These are phyloP conservation scores for Zygoascus bituminiphila DNA, from an alignment of 805 yeast genomes.

Conservation along the genomic window DNA sequence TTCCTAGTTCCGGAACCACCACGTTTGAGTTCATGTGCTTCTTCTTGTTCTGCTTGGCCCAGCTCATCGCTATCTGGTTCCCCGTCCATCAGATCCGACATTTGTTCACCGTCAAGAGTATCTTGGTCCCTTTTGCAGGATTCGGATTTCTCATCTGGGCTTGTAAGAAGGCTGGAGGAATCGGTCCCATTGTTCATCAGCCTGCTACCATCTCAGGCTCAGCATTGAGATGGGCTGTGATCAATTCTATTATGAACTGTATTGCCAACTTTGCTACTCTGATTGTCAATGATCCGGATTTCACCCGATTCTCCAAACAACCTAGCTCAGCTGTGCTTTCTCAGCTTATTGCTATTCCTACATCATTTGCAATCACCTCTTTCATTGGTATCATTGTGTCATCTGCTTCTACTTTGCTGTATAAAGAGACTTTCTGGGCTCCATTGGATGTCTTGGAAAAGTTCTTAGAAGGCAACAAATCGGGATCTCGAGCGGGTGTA, in stretches of 20 bases:
- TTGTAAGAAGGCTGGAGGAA: slow-evolving; percentile 67
- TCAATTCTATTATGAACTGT: slow-evolving; percentile 68
- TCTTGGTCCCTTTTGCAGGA: slow-evolving; percentile 74
- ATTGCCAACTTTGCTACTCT: slow-evolving; percentile 85
- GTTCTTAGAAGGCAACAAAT: slow-evolving; percentile 42
- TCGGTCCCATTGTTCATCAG: slow-evolving; percentile 62
- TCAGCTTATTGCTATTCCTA: slow-evolving; percentile 58
- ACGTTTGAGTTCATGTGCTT: slow-evolving; percentile 67
- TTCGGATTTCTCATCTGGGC: slow-evolving; percentile 81
- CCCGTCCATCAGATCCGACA: slow-evolving; percentile 79
- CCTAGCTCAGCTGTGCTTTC: slow-evolving; percentile 44
- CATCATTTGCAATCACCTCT: slow-evolving; percentile 72
- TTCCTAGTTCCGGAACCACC: slow-evolving; percentile 52
- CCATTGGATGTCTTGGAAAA: slow-evolving; percentile 68
- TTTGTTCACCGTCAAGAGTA: slow-evolving; percentile 74
- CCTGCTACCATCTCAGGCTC: slow-evolving; percentile 46
- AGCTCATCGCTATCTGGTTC: slow-evolving; percentile 73
- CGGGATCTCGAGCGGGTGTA: slow-evolving; percentile 67
- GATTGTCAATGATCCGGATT: slow-evolving; percentile 83
- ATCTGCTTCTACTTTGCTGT: slow-evolving; percentile 62
- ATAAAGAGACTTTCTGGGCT: slow-evolving; percentile 69
- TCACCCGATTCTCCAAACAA: slow-evolving; percentile 69
- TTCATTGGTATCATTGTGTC: slow-evolving; percentile 79
- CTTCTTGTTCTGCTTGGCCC: slow-evolving; percentile 73
- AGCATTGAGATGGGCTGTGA: slow-evolving; percentile 75